Conservation (phyloP, 2,329 filamentous ascomycete species). For the Arthrobotrys iridis region DNA sequence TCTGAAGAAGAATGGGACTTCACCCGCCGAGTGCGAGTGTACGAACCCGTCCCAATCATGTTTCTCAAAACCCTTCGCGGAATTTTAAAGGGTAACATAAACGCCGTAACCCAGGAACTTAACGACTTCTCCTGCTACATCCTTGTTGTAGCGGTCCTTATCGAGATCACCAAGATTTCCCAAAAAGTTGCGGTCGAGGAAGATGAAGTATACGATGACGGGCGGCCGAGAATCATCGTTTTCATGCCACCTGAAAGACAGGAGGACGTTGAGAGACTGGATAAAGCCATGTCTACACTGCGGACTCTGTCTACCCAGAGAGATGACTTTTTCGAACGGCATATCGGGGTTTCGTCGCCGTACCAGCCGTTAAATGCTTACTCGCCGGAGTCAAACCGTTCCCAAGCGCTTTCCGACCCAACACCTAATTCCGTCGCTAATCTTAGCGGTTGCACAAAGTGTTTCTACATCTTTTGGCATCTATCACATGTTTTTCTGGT, state of each 20-base stretch:
- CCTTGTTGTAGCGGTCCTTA: conserved; percentile 57
- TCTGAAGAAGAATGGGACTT: conserved; percentile 56
- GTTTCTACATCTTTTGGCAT: conserved; percentile 58
- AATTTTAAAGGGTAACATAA: conserved; percentile 56
- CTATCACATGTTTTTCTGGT: conserved; percentile 57
- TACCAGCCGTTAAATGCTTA: conserved; percentile 45
- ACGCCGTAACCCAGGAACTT: conserved; percentile 55
- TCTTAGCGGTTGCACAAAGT: conserved; percentile 57
- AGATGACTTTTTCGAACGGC: conserved; percentile 53
- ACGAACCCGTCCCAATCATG: conserved; percentile 53
- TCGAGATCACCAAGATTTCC: conserved; percentile 57
- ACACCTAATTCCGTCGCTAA: conserved; percentile 45
- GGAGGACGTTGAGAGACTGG: conserved; percentile 54
- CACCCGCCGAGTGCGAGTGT: conserved; percentile 54
- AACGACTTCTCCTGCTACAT: conserved; percentile 58
- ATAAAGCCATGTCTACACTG: conserved; percentile 43
- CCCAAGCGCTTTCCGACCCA: conserved; percentile 25
- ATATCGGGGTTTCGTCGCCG: conserved; percentile 45
- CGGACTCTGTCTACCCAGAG: conserved; percentile 48
- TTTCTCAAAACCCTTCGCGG: conserved; percentile 56
- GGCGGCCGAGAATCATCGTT: conserved; percentile 51
- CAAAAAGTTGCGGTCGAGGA: conserved; percentile 57
- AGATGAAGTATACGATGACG: conserved; percentile 55
- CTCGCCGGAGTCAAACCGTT: conserved; percentile 48
- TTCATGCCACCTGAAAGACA: conserved; percentile 56